These are phyloP conservation scores for Oxyria digyna DNA, from an alignment of 148 eudicot species.

Conservation along the genomic window DNA sequence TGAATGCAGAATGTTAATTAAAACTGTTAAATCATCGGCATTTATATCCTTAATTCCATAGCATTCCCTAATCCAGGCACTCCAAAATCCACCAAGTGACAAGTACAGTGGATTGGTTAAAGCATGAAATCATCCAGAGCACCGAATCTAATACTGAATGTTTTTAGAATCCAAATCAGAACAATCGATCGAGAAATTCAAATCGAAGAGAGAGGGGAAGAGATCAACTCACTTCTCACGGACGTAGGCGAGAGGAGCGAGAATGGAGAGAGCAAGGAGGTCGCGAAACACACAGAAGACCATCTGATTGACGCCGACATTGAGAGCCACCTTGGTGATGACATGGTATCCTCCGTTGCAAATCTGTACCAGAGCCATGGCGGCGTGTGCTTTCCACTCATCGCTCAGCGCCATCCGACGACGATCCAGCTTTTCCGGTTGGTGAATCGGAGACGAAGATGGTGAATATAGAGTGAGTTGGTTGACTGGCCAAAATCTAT, in stretches of 20 bases:
- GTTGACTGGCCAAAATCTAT: neutral
- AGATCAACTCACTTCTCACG: conserved; percentile 80
- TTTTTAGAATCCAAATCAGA: neutral
- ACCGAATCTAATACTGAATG: neutral
- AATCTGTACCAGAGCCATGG: conserved; percentile 59
- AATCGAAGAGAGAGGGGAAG: conserved; percentile 7
- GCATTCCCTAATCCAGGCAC: too few species aligned
- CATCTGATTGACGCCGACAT: conserved; percentile 68
- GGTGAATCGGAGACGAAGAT: neutral
- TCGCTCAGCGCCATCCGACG: conserved; percentile 16
- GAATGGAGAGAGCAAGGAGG: conserved; percentile 64
- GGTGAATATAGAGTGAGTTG: neutral
- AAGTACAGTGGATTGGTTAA: neutral
- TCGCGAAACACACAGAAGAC: conserved; percentile 82
- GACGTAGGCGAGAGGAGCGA: conserved; percentile 75
- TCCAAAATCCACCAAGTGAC: neutral
- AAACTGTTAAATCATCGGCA: neutral
- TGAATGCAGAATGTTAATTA: too few species aligned
- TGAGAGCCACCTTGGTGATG: conserved; percentile 70
- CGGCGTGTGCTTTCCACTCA: conserved; percentile 44
- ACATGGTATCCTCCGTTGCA: conserved; percentile 83
- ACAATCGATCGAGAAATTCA: neutral
- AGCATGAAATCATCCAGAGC: neutral
- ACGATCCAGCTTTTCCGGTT: neutral
- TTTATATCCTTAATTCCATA: neutral